phyloP scores from a whole-genome alignment of 2,329 filamentous ascomycete species.

The Drechslera avenae region DNA sequence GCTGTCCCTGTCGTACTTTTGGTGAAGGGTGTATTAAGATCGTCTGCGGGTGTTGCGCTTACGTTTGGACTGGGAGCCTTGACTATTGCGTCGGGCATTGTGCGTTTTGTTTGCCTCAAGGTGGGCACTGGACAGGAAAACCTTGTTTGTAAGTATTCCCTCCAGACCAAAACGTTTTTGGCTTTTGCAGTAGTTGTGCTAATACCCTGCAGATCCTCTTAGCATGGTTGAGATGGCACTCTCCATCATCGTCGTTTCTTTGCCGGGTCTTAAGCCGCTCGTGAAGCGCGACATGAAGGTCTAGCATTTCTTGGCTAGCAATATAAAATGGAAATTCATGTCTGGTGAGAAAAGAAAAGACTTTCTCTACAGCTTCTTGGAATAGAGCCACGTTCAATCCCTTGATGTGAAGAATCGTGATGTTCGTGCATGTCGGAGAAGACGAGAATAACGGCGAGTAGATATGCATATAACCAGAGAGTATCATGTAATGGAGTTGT shows the following conservation, averaged over 20 bases:
- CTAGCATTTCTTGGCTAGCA: neutral
- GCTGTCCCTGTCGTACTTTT: conserved; percentile 21
- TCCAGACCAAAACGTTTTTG: rapidly evolving
- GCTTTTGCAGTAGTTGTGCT: neutral
- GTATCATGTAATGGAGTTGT: no score
- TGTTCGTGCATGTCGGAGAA: no score
- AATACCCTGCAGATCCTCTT: conserved; percentile 15
- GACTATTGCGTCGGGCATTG: conserved; percentile 25
- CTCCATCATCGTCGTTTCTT: conserved; percentile 29
- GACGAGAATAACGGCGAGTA: no score
- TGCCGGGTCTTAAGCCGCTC: conserved; percentile 28
- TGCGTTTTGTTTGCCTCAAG: conserved; percentile 25
- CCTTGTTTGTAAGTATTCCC: conserved; percentile 28
- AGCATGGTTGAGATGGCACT: conserved; percentile 33
- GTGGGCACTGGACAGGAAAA: conserved; percentile 30
- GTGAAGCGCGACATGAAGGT: neutral
- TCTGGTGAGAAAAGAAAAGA: neutral
- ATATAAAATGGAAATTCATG: no score
- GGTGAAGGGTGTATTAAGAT: conserved; percentile 13
- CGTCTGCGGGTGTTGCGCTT: conserved; percentile 18
- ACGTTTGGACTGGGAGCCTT: conserved; percentile 26
- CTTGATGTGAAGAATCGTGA: no score
- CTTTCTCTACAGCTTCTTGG: no score
- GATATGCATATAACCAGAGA: no score
- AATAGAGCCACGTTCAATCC: no score